Percentiles rank a stretch among this genome's conserved stretches.
Evolutionary conservation across 1,284 basidiomycete genomes (phyloP).

Genomic region (Tilletia walkeri): DNA sequence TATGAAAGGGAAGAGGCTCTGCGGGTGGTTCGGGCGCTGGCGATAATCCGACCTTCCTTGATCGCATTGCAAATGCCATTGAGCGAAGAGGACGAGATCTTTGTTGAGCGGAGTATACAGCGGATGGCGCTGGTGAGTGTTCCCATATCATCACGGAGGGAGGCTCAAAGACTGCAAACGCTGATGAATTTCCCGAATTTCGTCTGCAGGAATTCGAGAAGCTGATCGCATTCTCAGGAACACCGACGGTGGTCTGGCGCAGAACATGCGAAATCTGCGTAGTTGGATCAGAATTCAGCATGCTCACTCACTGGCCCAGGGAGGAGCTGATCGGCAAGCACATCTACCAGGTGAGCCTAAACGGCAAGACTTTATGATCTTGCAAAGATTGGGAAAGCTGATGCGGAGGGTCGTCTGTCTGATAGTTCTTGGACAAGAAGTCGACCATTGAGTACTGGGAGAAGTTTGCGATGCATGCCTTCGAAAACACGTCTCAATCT

Average conservation of each 20-base stretch:
- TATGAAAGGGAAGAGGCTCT: constrained; percentile 95
- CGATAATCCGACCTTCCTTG: constrained; percentile 88
- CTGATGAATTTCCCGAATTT: neutral
- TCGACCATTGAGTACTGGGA: constrained; percentile 54
- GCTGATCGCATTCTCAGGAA: constrained; percentile 92
- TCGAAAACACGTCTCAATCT: constrained; percentile 52
- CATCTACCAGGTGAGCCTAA: constrained; percentile 42
- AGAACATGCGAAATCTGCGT: constrained; percentile 95
- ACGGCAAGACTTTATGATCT: no score
- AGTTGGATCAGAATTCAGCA: constrained; percentile 92
- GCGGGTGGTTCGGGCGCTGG: constrained; percentile 86
- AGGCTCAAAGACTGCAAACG: neutral
- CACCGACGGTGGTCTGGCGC: constrained; percentile 99
- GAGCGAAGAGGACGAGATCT: constrained; percentile 58
- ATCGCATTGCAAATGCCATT: constrained; percentile 75
- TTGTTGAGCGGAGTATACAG: constrained; percentile 93
- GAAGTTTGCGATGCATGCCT: constrained; percentile 53
- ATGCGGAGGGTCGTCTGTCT: neutral
- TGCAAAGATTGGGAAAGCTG: neutral
- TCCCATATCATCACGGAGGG: no score
- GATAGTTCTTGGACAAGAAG: constrained; percentile 49
- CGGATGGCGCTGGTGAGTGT: constrained; percentile 76
- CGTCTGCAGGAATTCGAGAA: constrained; percentile 81
- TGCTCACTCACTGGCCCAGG: constrained; percentile 66
- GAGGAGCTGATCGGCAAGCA: constrained; percentile 49